Base-by-base conservation (phyloP, 139 green algal genomes). In the Chlamydomonas sphaeroides region DNA sequence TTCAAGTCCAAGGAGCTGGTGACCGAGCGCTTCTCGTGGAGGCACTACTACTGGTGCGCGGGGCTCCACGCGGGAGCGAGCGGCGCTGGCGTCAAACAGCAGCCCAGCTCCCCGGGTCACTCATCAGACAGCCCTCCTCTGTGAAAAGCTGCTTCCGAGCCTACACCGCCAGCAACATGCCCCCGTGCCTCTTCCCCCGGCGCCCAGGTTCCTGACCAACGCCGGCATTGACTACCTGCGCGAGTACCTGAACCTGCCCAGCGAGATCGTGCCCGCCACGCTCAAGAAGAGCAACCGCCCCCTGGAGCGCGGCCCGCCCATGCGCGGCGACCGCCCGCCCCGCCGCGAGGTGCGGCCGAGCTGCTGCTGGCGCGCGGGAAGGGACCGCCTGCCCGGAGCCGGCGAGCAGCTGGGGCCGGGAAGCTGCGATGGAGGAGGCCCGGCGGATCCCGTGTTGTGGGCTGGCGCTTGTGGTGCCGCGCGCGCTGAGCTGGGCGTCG, bases 191-290 rank as follows among this genome's bases (percentile, higher is more conserved):
- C n/a, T n/a, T n/a, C n/a, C n/a, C n/a, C n/a, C n/a, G n/a, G n/a
- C 45, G 11, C 45, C 45, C 45, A 96, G 94, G 94, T 98, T 98
- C 93, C 93, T 99, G 78, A 99, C 97, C 53, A 94, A 99, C 89
- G 91, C 95, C 81, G 97, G 97, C 82, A 99, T 99, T 86, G 96
- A 99, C 87, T 97, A 97, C 92, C 95, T 99, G 86, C 92, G 97
- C 56, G 94, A 98, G 91, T 99, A 98, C 94, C 93, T 99, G 53
- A 98, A 98, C 93, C 91, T 99, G 84, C 95, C 96, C 33, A 88
- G 89, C 25, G 97, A 99, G 85, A 95, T 98, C 65, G 95, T 98
- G 87, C 95, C 95, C 56, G 94, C 93, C 84, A 98, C 95, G 0
- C 92, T 97, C 2, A 99, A 99, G 94, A 99, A 99, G 95, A 92